These are phyloP conservation scores for Carex littledalei DNA, from an alignment of 176 grass and related monocot genomes.

Conservation along the genomic window DNA sequence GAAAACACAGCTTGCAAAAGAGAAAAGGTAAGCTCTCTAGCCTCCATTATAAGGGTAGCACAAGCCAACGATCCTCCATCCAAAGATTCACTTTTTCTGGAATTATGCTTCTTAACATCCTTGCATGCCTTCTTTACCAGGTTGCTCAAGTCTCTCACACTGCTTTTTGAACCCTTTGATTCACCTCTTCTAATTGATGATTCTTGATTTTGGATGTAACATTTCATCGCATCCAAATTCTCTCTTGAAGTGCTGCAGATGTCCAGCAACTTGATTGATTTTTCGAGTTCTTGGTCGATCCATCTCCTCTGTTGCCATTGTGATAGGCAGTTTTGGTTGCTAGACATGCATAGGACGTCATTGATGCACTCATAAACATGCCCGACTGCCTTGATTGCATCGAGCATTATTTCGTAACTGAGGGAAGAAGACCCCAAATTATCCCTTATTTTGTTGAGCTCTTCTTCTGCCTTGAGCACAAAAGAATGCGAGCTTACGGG, in stretches of 20 bases:
- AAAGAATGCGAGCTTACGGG: neutral
- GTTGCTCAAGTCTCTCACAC: slow-evolving; percentile 26
- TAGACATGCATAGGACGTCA: slow-evolving; percentile 23
- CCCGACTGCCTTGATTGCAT: slow-evolving; percentile 4
- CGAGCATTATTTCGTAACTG: neutral
- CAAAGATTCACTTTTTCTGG: slow-evolving; percentile 22
- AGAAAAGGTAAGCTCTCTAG: neutral
- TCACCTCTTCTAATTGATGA: slow-evolving; percentile 32
- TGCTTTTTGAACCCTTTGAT: slow-evolving; percentile 17
- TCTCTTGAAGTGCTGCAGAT: slow-evolving; percentile 41
- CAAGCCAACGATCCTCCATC: slow-evolving; percentile 1
- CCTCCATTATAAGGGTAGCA: neutral
- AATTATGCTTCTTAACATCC: slow-evolving; percentile 33
- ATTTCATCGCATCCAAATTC: slow-evolving; percentile 32
- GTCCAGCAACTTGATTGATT: slow-evolving; percentile 9
- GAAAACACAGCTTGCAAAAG: neutral
- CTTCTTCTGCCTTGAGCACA: slow-evolving; percentile 32
- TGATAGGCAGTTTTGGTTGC: slow-evolving; percentile 39
- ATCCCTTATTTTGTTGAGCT: slow-evolving; percentile 17
- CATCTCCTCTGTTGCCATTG: slow-evolving; percentile 27
- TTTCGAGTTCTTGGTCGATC: slow-evolving; percentile 26
- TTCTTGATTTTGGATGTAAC: slow-evolving; percentile 33
- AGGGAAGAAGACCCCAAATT: neutral
- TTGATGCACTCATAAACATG: slow-evolving; percentile 26
- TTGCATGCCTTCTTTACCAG: slow-evolving; percentile 44